phyloP scores from a whole-genome alignment of 306 rosid species.

The Fagus crenata region DNA sequence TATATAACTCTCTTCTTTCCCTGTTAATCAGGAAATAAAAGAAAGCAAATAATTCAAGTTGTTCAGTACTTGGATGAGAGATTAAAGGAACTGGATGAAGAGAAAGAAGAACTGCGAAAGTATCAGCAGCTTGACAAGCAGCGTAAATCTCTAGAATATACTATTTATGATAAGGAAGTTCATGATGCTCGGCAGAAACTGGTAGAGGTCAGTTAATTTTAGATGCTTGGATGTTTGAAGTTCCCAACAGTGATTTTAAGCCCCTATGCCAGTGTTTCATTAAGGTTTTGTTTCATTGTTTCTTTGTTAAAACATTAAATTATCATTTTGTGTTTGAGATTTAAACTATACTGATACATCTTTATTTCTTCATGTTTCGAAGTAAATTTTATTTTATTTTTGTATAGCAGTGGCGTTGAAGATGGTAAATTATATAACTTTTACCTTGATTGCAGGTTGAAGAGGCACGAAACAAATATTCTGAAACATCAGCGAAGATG shows the following conservation, averaged over 20 bases:
- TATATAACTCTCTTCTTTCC: background rate
- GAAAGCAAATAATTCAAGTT: conserved; percentile 96
- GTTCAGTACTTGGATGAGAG: conserved; percentile 96
- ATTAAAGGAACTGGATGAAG: conserved; percentile 90
- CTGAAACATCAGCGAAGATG: conserved; percentile 77
- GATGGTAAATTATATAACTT: conserved; percentile 1
- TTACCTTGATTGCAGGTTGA: conserved; percentile 64
- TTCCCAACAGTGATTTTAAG: background rate
- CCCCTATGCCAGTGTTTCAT: too few species aligned
- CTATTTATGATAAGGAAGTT: conserved; percentile 85
- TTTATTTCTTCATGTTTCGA: too few species aligned
- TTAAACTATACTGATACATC: too few species aligned
- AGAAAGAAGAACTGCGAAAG: conserved; percentile 91
- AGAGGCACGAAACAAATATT: conserved; percentile 69
- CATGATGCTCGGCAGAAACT: conserved; percentile 89
- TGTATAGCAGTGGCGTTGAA: background rate
- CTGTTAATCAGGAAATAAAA: conserved; percentile 69
- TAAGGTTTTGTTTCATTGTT: too few species aligned
- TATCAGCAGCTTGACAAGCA: conserved; percentile 95
- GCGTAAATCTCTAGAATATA: conserved; percentile 85
- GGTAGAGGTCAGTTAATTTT: conserved; percentile 61
- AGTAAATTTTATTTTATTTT: background rate
- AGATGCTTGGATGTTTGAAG: conserved; percentile 4
- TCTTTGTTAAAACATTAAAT: too few species aligned
- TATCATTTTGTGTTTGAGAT: too few species aligned